phyloP scores from a whole-genome alignment of 2,329 filamentous ascomycete genomes.

The Aspergillus piperis region DNA sequence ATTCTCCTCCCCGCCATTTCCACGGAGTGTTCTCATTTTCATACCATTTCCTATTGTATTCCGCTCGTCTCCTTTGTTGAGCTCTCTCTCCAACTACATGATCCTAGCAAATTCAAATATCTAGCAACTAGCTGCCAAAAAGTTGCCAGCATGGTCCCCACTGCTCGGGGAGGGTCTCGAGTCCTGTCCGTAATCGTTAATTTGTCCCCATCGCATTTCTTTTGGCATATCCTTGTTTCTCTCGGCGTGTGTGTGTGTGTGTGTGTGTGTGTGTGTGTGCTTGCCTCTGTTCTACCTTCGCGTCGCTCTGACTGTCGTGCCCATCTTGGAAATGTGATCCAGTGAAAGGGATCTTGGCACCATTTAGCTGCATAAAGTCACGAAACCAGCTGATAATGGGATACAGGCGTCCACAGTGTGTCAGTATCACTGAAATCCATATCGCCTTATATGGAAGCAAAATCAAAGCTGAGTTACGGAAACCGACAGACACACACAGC shows the following conservation, averaged over 20 bases:
- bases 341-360: background rate
- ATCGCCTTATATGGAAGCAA: background rate
- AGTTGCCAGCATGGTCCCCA: conserved; percentile 12
- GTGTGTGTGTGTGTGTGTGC: background rate
- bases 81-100: conserved; percentile 32
- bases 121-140: conserved; percentile 28
- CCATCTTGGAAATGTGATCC: background rate
- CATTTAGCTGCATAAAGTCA: background rate
- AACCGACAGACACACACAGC: background rate
- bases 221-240: background rate
- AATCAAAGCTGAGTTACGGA: background rate
- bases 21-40: conserved; percentile 11
- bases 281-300: background rate
- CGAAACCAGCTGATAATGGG: background rate
- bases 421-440: background rate
- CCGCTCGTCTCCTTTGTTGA: conserved; percentile 36
- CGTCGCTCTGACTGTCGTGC: background rate
- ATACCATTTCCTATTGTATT: conserved; percentile 34
- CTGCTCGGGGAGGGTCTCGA: conserved; percentile 13
- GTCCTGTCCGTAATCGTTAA: conserved; percentile 23
- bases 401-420: background rate
- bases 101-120: conserved; percentile 37
- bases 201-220: conserved; percentile 6
- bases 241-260: background rate
- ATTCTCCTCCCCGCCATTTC: conserved; percentile 10